Conservation (phyloP, 2,329 filamentous ascomycete genomes). For the Verticillium isaacii region DNA sequence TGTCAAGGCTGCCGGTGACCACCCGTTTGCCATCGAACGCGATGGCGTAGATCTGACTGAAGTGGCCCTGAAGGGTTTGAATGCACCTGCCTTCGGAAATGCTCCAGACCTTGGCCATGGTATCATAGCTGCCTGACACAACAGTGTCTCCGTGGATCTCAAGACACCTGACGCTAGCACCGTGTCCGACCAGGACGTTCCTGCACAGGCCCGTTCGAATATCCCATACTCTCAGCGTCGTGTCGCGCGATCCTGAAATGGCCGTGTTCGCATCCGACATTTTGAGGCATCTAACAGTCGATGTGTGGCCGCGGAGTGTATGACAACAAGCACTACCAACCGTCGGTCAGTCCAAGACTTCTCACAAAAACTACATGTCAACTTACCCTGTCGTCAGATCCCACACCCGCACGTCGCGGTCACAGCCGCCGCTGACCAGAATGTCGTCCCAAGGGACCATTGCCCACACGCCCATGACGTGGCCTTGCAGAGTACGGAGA, state of each 20-base stretch:
- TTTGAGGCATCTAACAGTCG: constrained; percentile 92
- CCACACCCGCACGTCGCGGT: constrained; percentile 96
- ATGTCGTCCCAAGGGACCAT: constrained; percentile 98
- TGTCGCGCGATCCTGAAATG: constrained; percentile 94
- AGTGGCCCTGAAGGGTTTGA: constrained; percentile 86
- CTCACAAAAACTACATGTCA: background rate
- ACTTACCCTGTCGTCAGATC: constrained; percentile 86
- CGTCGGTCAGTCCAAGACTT: background rate
- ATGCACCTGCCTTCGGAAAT: constrained; percentile 93
- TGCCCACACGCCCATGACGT: constrained; percentile 99
- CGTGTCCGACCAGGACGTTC: constrained; percentile 89
- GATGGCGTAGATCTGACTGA: constrained; percentile 98
- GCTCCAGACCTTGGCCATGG: constrained; percentile 94
- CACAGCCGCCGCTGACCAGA: constrained; percentile 91
- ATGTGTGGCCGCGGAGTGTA: constrained; percentile 89
- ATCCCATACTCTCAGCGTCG: constrained; percentile 92
- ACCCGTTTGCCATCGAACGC: constrained; percentile 92
- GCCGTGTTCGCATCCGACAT: constrained; percentile 94
- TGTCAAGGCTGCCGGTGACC: constrained; percentile 93
- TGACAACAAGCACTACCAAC: constrained; percentile 64
- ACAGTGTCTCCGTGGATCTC: constrained; percentile 96
- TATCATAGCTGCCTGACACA: constrained; percentile 98
- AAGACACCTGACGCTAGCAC: constrained; percentile 89
- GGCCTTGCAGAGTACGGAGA: constrained; percentile 84
- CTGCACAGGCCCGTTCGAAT: constrained; percentile 81